Evolutionary conservation across 176 grass and related monocot genomes (phyloP), one percentile per base, ranked within the genome.

Genomic region (Musa schizocarpa): DNA sequence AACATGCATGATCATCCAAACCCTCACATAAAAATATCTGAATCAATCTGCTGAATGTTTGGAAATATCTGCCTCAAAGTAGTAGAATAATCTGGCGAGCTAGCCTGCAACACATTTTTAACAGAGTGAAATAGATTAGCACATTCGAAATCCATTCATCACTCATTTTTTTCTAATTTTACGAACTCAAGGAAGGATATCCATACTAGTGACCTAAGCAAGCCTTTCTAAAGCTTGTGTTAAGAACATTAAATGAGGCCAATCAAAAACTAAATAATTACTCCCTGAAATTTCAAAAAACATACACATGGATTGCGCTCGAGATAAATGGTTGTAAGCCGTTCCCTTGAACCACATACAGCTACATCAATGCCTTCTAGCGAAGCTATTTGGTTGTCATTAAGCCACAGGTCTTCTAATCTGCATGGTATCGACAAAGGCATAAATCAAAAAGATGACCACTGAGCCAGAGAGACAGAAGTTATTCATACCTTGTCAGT

Each of bases 331-430:
- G 91, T 99, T 23, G 84, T 88, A 13, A 99, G 73, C 23, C 75
- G 88, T 72, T 94, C 82, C 77, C 74, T 84, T 52, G 86, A 94
- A 77, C 91, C 83, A 83, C 76, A 81, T 52, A 94, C 78, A 81
- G 84, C 82, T 80, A 73, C 17, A 59, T 89, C 91, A 79, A 91
- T 71, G 19, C 86, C 88, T 71, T 89, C 85, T 50, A 99, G 80
- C 54, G 88, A 89, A 75, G 87, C 86, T 94, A 99, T 99, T 83
- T 99, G 90, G 81, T 99, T 94, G 25, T 99, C 91, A 82, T 99
- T 99, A 72, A 94, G 87, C 91, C 95, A 99, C 75, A 99, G 78
- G 83, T 99, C 95, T 72, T 94, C 95, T 79, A 99, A 77, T 70
- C 95, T 99, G 66, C 20, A 80, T 71, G 50, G 68, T 51, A 52